Base-by-base conservation (phyloP, 2,329 filamentous ascomycete genomes). In the Ophiostoma fasciatum region DNA sequence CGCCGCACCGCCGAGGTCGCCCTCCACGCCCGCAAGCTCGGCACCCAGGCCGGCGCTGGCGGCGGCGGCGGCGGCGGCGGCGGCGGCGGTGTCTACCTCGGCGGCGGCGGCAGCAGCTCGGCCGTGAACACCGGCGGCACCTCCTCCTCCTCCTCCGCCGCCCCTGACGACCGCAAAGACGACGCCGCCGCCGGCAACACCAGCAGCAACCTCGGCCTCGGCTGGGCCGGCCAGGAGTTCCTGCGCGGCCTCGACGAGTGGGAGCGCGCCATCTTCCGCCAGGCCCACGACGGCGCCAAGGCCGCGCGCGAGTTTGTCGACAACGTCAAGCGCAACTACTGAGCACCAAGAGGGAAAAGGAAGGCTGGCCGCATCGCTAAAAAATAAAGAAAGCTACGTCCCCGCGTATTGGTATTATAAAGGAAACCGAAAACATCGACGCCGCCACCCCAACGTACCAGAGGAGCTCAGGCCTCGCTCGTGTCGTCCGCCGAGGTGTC, bases 191-290 rank as follows among this genome's bases (percentile, higher is more conserved):
- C 34, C 18, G 43, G 45, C 31, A 44, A 39, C 25, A 38, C 41
- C 3, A 39, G 42, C 19, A 63, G 62, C 20, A 60, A 67, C 11
- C 58, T 71, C 61, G 60, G 71, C 56, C 51, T 78, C 57, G 45
- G 68, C 61, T 43, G 72, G 63, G 47, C 78, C 62, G 78, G 76
- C 2, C 76, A 77, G 39, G 87, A 94, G 46, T 96, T 96, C 48
- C 62, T 94, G 48, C 68, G 82, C 21, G 85, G 87, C 0, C 57
- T 98, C 38, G 90, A 96, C 50, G 87, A 96, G 61, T 85, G 76
- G 56, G 90, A 98, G 62, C 70, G 87, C 47, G 69, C 68, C 41
- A 46, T 88, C 44, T 88, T 88, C 51, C 68, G 78, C 31, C 72
- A 71, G 40, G 75, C 77, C 1, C 82, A 87, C 51, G 79, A 85